Percentiles rank a stretch among this genome's conserved stretches.
Conservation (phyloP, 1,284 basidiomycete species). For the Pascua sp. region DNA sequence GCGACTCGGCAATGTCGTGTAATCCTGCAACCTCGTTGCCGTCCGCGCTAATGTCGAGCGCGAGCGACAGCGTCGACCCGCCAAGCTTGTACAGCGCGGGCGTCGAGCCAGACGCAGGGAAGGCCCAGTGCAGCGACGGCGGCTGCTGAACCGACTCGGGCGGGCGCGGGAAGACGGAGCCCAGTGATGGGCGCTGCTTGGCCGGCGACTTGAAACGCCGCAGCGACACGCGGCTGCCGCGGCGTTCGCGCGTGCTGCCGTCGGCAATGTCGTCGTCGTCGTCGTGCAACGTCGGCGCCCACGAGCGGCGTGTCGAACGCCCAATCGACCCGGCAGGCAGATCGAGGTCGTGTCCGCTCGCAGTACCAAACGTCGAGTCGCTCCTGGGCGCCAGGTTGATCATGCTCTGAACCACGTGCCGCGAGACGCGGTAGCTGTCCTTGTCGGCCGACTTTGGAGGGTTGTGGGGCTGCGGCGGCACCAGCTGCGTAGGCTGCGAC, state of each 20-base stretch:
- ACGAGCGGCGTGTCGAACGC: constrained; percentile 9
- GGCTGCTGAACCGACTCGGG: constrained; percentile 18
- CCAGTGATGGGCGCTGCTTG: constrained; percentile 18
- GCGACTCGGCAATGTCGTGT: constrained; percentile 14
- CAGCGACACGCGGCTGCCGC: constrained; percentile 10
- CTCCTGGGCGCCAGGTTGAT: constrained; percentile 10
- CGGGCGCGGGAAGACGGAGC: constrained; percentile 21
- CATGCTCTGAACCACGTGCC: constrained; percentile 14
- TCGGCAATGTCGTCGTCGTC: constrained; percentile 6
- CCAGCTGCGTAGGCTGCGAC: too few relatives aligned
- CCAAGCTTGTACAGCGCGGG: constrained; percentile 23
- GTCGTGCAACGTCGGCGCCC: constrained; percentile 5
- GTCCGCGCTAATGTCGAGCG: constrained; percentile 14
- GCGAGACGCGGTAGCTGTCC: constrained; percentile 11
- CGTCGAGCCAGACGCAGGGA: constrained; percentile 22
- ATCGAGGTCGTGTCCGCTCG: neutral
- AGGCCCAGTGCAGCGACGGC: constrained; percentile 22
- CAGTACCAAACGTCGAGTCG: neutral
- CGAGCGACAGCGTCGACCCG: constrained; percentile 18
- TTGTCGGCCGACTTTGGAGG: neutral
- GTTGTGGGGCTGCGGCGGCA: too few relatives aligned
- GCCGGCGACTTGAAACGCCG: constrained; percentile 7
- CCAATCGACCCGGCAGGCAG: neutral
- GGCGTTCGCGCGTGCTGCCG: constrained; percentile 5
- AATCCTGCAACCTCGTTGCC: constrained; percentile 10